These are phyloP conservation scores for Mycena citricolor DNA, from an alignment of 1,284 basidiomycete species.

Conservation along the genomic window DNA sequence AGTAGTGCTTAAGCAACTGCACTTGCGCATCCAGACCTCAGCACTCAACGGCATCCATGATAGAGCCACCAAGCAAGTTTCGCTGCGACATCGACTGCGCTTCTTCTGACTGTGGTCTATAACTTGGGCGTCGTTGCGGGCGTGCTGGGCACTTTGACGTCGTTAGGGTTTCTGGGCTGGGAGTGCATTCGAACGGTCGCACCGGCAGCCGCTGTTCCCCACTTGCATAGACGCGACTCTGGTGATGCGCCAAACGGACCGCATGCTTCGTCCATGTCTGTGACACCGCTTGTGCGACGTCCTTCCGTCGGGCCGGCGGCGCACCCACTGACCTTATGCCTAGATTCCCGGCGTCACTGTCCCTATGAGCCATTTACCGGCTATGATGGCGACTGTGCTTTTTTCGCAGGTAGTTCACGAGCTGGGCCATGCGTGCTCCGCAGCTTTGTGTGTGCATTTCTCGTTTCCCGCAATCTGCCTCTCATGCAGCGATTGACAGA, in stretches of 20 bases:
- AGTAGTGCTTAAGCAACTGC: constrained; percentile 35
- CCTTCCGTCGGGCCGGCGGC: too few relatives aligned
- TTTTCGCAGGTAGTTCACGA: constrained; percentile 66
- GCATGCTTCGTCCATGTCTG: too few relatives aligned
- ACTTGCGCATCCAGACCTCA: constrained; percentile 54
- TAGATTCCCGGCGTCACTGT: constrained; percentile 78
- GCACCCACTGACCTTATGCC: neutral
- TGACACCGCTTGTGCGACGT: too few relatives aligned
- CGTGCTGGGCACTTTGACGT: constrained; percentile 49
- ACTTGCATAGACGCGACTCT: constrained; percentile 6
- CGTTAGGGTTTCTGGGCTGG: constrained; percentile 42
- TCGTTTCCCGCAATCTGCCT: neutral
- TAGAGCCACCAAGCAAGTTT: constrained; percentile 33
- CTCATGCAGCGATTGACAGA: constrained; percentile 31
- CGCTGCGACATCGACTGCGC: constrained; percentile 24
- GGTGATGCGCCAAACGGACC: constrained; percentile 10
- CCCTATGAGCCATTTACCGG: constrained; percentile 60
- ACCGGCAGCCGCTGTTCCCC: constrained; percentile 3
- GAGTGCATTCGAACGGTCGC: constrained; percentile 29
- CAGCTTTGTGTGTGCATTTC: constrained; percentile 53
- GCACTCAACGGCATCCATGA: constrained; percentile 55
- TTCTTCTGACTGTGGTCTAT: constrained; percentile 43
- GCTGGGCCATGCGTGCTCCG: constrained; percentile 65
- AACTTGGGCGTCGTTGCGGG: constrained; percentile 48
- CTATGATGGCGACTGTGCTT: constrained; percentile 59